Evolutionary conservation across 1,284 basidiomycete species (phyloP).

Genomic region (Heterobasidion parviporum): DNA sequence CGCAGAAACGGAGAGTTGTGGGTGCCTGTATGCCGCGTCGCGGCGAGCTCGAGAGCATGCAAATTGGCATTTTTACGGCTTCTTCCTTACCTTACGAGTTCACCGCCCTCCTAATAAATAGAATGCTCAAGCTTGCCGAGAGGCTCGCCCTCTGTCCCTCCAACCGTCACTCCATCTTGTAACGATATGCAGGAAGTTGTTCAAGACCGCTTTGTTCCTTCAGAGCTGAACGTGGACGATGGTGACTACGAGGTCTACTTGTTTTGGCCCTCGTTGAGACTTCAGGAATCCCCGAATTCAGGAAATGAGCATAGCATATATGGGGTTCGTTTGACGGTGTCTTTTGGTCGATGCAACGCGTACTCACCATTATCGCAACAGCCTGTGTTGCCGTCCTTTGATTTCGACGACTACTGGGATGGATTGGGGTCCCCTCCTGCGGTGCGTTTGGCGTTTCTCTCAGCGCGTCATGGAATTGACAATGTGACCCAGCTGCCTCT

Average conservation of each 20-base stretch:
- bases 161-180: not conserved
- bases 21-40: not conserved
- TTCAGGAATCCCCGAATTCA: not conserved
- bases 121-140: not conserved
- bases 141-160: not conserved
- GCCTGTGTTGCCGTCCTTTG: not conserved
- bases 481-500: not conserved
- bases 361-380: not conserved
- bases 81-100: not conserved
- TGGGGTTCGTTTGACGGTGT: not conserved
- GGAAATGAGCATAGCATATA: not conserved
- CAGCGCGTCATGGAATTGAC: not conserved
- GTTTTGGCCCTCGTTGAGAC: slow-evolving; percentile 1
- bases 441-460: not conserved
- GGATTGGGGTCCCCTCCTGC: not conserved
- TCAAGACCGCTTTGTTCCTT: not conserved
- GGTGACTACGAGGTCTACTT: slow-evolving; percentile 4
- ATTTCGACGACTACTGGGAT: not conserved
- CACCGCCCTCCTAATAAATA: not conserved
- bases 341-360: not conserved
- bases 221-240: not conserved
- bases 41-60: not conserved
- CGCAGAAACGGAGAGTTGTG: not conserved
- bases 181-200: not conserved
- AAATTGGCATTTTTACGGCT: not conserved